Evolutionary conservation across 73 alveolate genomes (phyloP), one percentile per base, ranked within the genome.

Genomic region (Stentor coeruleus): DNA sequence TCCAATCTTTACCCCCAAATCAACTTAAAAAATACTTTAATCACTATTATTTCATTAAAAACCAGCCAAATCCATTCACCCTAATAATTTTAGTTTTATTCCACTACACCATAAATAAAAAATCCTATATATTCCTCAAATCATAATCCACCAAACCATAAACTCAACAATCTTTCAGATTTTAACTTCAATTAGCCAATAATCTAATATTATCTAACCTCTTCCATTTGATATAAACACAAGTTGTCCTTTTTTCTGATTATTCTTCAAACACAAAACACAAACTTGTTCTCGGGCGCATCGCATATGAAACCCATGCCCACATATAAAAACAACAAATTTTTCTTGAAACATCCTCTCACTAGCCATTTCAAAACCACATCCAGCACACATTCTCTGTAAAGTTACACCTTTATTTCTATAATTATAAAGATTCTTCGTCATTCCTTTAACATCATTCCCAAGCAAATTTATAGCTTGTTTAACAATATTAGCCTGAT

Each of bases 401-500:
- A 20, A 38, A 75, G 80, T 75, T 6, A 40, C 38, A 35, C 59
- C 72, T 75, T 33, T 40, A 15, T n/a, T 75, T 75, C 72, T 75
- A 35, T n/a, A 75, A 20, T 26, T 35, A 0, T 20, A 35, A 28
- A 75, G 6, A 15, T 75, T n/a, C 39, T 39, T n/a, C 58, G 59
- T 39, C 72, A 35, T 39, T 20, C 39, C 58, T 33, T 39, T 75
- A 28, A 75, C n/a, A 75, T 75, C 83, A 20, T n/a, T 35, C 26
- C 2, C 35, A 75, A 75, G 2, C 20, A 75, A 38, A 37, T 31
- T 30, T 0, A 40, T 40, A 36, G 83, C 83, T 38, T 40, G 26
- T 38, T 38, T 75, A 11, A 75, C 59, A 37, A 75, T 75, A 37
- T 75, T 75, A n/a, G 14, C 26, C 38, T 75, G 83, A 2, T 75